Percentiles rank a stretch among this genome's conserved stretches.
Evolutionary conservation across 257 asterid genomes (phyloP).

Genomic region (Rhazya stricta): DNA sequence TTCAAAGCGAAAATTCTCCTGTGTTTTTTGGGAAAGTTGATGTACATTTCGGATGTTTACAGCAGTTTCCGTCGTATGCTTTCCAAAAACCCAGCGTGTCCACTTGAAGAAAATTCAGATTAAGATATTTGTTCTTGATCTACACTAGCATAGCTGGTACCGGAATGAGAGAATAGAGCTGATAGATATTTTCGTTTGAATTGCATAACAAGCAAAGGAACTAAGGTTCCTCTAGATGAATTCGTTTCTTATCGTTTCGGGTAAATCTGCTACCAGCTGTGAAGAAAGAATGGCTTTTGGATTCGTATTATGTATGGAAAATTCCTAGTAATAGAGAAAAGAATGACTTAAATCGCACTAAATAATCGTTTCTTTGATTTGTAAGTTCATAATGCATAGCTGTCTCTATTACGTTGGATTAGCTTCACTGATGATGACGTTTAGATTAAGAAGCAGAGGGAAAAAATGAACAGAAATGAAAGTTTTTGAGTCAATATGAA

Average conservation of each 20-base stretch:
- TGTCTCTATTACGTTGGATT: background rate
- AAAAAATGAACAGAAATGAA: too few species aligned
- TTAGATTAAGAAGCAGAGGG: background rate
- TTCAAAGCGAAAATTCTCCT: too few species aligned
- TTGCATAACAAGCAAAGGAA: background rate
- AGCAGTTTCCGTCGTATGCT: background rate
- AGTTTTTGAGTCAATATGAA: too few species aligned
- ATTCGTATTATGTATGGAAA: background rate
- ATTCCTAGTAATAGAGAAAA: background rate
- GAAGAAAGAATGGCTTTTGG: background rate
- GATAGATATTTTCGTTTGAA: background rate
- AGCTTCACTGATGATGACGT: background rate
- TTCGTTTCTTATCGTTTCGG: background rate
- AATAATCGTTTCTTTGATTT: background rate
- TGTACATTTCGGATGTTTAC: background rate
- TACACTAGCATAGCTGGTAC: background rate
- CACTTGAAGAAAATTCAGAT: background rate
- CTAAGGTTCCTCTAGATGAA: background rate
- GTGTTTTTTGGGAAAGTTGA: too few species aligned
- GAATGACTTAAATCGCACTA: background rate
- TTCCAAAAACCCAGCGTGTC: background rate
- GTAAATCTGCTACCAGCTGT: background rate
- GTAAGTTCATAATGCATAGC: background rate
- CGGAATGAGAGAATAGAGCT: background rate
- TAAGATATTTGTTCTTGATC: background rate